A percentile compares a stretch with the other conserved stretches of the same genome.
phyloP scores from a whole-genome alignment of 2,329 filamentous ascomycete genomes.

The Pezicula rhizophila region DNA sequence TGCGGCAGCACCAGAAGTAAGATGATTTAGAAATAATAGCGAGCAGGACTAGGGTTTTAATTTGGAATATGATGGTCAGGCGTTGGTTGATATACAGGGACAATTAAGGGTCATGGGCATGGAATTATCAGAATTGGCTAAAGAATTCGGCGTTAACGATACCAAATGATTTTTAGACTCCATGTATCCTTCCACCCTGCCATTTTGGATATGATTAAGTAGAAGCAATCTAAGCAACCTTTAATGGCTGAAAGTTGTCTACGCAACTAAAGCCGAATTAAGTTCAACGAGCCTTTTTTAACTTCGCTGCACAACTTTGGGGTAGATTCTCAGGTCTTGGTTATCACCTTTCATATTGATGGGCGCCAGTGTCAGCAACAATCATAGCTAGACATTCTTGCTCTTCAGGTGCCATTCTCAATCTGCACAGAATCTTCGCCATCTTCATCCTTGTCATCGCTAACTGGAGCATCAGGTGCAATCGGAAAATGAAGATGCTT shows the following conservation, averaged over 20 bases:
- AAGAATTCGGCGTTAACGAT: not conserved
- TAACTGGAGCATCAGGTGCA: conserved; percentile 34
- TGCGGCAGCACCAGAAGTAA: conserved; percentile 38
- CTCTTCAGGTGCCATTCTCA: conserved; percentile 11
- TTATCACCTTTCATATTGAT: no score
- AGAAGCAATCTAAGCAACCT: no score
- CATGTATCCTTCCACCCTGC: not conserved
- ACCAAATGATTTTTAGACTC: not conserved
- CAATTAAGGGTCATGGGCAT: not conserved
- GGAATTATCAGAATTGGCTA: not conserved
- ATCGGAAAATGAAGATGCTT: conserved; percentile 71
- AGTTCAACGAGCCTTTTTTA: no score
- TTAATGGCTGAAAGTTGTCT: no score
- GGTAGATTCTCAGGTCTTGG: no score
- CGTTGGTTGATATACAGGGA: not conserved
- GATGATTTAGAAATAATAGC: conserved; percentile 18
- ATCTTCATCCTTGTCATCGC: conserved; percentile 27
- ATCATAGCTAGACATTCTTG: no score
- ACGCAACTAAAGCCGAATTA: no score
- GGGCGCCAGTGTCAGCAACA: no score
- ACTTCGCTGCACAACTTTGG: no score
- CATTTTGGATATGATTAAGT: not conserved
- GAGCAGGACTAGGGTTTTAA: conserved; percentile 1
- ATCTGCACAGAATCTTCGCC: conserved; percentile 14
- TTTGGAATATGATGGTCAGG: not conserved